Base-by-base conservation (phyloP, 805 yeast species). In the Saccharomycopsis olivae region DNA sequence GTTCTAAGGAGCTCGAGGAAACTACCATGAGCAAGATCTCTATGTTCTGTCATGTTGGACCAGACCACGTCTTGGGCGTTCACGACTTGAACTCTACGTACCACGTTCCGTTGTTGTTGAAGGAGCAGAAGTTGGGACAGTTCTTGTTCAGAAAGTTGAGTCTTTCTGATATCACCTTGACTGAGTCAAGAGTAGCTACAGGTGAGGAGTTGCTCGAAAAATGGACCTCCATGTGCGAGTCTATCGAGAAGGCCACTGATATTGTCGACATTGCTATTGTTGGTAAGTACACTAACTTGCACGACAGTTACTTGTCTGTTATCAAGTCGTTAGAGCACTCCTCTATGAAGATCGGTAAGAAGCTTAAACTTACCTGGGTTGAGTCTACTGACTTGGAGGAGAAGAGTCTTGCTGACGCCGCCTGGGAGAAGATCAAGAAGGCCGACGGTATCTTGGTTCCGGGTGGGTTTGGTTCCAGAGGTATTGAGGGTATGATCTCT, bases 31-130 rank as follows among this genome's bases (percentile, higher is more conserved):
- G 83, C 49, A 92, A 92, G 65, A 89, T 92, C 56, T 92, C 96
- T 44, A 92, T 92, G 97, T 92, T 92, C 66, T 89, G 97, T 62
- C 97, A 92, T 57, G 98, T 92, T 51, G 96, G 96, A 23, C 84
- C 94, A n/a, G 87, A 89, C 43, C 97, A 94, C 68, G 97, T 92
- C 35, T 72, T 92, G 51, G 96, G 94, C 36, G 95, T 92, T 40
- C 95, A 88, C 57, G 98, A 92, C 62, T 94, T 92, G 52, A 84
- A 83, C 66, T 85, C 96, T 10, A 89, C 97, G 35, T 92, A 92
- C 62, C 98, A 92, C 59, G 97, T 92, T 53, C 99, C 99, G 35
- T 69, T 92, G 49, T 68, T 92, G 58, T 72, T 92, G 53, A 74
- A 79, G 53, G 88, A 89, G 58, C 96, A 89, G 68, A 79, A 73